These are phyloP conservation scores for Capronia epimyces DNA, from an alignment of 2,329 filamentous ascomycete genomes.

Conservation along the genomic window DNA sequence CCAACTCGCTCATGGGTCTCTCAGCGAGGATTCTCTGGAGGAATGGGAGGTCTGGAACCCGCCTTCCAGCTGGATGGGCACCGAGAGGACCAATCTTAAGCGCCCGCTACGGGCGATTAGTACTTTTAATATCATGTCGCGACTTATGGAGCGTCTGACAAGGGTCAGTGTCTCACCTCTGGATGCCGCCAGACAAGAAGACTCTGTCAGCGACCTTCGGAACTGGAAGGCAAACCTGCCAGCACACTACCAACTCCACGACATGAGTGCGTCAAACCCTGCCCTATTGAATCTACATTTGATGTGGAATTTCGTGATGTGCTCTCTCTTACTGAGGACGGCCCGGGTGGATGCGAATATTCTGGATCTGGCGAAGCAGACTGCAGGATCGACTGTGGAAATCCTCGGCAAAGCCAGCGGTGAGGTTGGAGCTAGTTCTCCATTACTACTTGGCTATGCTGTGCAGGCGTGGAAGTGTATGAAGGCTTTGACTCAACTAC, in stretches of 20 bases:
- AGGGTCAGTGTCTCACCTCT: background rate
- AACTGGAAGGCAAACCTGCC: constrained; percentile 1
- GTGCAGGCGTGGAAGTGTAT: background rate
- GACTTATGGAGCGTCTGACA: background rate
- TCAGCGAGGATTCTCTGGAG: constrained; percentile 63
- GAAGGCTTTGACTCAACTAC: background rate
- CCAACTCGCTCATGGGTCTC: constrained; percentile 37
- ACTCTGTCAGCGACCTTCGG: background rate
- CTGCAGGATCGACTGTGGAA: background rate
- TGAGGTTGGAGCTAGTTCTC: background rate
- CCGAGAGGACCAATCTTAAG: background rate
- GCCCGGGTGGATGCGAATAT: background rate
- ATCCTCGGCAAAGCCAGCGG: background rate
- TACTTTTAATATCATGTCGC: background rate
- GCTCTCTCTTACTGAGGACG: background rate
- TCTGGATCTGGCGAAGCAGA: background rate
- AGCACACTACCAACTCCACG: background rate
- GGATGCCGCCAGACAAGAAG: background rate
- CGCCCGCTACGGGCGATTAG: background rate
- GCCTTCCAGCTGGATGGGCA: background rate
- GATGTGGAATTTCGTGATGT: constrained; percentile 5
- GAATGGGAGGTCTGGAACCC: constrained; percentile 65
- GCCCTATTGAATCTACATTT: background rate
- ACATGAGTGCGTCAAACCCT: background rate
- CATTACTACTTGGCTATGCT: background rate